Percentiles rank a stretch among this genome's conserved stretches.
Evolutionary conservation across 139 green algal genomes (phyloP).

Genomic region (Chlorella sp.): DNA sequence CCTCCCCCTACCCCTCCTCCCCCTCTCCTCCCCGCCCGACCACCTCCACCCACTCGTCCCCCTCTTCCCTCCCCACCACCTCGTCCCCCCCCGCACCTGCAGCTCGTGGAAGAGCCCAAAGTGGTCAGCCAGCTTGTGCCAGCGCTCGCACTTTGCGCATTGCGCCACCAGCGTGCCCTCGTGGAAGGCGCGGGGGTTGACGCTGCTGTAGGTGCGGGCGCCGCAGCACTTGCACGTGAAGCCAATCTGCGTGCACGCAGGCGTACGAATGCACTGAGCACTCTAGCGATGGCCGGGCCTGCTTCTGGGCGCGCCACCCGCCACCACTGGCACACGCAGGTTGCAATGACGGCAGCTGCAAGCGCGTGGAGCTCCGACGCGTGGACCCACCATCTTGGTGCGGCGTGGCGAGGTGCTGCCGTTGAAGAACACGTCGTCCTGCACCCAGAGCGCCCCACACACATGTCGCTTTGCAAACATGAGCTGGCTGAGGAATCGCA

Average conservation of each 20-base stretch:
- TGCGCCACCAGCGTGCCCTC: slow-evolving; percentile 3
- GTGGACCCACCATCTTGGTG: slow-evolving; percentile 11
- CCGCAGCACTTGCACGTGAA: slow-evolving; percentile 9
- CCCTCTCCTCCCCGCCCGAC: too few relatives aligned
- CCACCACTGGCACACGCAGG: too few relatives aligned
- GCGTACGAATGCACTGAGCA: too few relatives aligned
- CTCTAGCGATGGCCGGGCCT: too few relatives aligned
- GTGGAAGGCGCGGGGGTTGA: slow-evolving; percentile 1
- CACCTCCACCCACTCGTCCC: too few relatives aligned
- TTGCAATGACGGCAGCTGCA: too few relatives aligned
- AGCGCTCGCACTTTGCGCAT: slow-evolving; percentile 7
- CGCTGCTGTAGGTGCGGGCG: neutral
- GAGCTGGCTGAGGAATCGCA: too few relatives aligned
- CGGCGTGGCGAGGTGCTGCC: neutral
- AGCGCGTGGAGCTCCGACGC: too few relatives aligned
- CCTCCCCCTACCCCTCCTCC: too few relatives aligned
- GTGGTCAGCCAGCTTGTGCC: slow-evolving; percentile 9
- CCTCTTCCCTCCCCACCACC: too few relatives aligned
- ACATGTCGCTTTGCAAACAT: too few relatives aligned
- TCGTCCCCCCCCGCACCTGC: neutral
- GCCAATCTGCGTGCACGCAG: neutral
- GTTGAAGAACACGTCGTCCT: slow-evolving; percentile 3
- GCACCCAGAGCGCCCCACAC: neutral
- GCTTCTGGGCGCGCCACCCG: too few relatives aligned
- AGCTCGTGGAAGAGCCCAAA: neutral